Evolutionary conservation across 371 early-diverging fungal genomes (phyloP).

Genomic region (Amoeboaphelidium occidentale): DNA sequence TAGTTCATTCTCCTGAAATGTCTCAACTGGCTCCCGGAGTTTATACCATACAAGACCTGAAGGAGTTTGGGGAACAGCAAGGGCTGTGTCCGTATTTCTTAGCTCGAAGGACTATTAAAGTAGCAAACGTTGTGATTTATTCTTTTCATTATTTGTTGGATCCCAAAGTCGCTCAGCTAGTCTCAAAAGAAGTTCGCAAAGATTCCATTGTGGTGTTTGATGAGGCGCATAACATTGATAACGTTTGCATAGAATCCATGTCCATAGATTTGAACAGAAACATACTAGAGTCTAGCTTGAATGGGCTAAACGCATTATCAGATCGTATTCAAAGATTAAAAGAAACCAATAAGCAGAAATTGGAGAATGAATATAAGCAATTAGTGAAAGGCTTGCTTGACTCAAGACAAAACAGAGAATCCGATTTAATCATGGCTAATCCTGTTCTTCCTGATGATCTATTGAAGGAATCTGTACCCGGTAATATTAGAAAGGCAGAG

Average conservation of each 20-base stretch:
- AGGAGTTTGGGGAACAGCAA: conserved; percentile 40
- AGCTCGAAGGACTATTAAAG: conserved; percentile 48
- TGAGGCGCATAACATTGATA: conserved; percentile 99
- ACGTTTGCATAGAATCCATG: conserved; percentile 93
- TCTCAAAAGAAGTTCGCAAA: conserved; percentile 76
- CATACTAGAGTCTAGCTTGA: conserved; percentile 66
- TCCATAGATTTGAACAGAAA: conserved; percentile 79
- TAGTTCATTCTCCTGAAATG: conserved; percentile 35
- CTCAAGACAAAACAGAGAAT: conserved; percentile 15
- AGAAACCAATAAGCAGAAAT: conserved; percentile 51
- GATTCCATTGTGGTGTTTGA: conserved; percentile 97
- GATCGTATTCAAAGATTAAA: conserved; percentile 59
- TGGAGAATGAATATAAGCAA: conserved; percentile 61
- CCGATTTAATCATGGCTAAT: conserved; percentile 22
- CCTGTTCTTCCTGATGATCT: conserved; percentile 77
- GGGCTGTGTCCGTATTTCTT: conserved; percentile 89
- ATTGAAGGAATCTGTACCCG: conserved; percentile 83
- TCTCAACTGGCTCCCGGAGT: conserved; percentile 66
- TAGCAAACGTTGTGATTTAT: conserved; percentile 92
- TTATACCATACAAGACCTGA: conserved; percentile 85
- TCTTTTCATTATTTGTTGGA: conserved; percentile 98
- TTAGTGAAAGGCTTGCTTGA: conserved; percentile 70
- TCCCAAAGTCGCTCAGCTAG: conserved; percentile 92
- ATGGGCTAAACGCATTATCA: conserved; percentile 40
- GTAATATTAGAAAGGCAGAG: conserved; percentile 89